Evolutionary conservation across 1,284 basidiomycete species (phyloP), one percentile per base, ranked within the genome.

Genomic region (Malassezia nana): DNA sequence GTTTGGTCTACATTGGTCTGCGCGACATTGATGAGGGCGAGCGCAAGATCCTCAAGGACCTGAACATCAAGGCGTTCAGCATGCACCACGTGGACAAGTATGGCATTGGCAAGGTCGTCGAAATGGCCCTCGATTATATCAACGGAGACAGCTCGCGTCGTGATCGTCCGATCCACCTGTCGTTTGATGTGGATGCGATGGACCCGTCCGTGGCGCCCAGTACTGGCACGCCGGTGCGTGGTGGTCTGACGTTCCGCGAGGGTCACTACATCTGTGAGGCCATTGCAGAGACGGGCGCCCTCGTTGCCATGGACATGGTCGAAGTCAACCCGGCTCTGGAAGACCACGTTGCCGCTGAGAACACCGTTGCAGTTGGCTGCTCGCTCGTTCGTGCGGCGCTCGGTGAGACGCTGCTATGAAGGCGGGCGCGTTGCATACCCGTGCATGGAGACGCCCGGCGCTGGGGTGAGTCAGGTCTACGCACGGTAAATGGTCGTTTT

Each of bases 41-140:
- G 78, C 89, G 89, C 77, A 81, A 79, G 61, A 87, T 98, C 65
- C 79, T 98, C 55, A 83, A 80, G 65, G 83, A 92, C 66, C 80
- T 89, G 75, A 83, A 58, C 50, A 95, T 99, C 80, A 89, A 87
- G 75, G 86, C 85, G 9, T 98, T 87, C 79, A 87, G 85, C 59
- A 99, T 99, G 94, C 90, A 96, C 77, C 89, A 98, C 62, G 85
- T 99, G 50, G 94, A 99, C 78, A 87, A 84, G 77, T 86, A 89
- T 71, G 94, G 94, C 44, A 98, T 99, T 62, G 92, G 73, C 29
- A 65, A 64, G 44, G 69, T 96, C 52, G 84, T 96, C 53, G 88
- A 96, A 72, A 87, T 91, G 87, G 94, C 91, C 29, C 78, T 98
- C 59, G 87, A 94, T 73, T 82, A 89, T 75, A 84, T 98, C 67